Evolutionary conservation across 257 asterid genomes (phyloP), one percentile per base, ranked within the genome.

Genomic region (Euphrasia confusa): DNA sequence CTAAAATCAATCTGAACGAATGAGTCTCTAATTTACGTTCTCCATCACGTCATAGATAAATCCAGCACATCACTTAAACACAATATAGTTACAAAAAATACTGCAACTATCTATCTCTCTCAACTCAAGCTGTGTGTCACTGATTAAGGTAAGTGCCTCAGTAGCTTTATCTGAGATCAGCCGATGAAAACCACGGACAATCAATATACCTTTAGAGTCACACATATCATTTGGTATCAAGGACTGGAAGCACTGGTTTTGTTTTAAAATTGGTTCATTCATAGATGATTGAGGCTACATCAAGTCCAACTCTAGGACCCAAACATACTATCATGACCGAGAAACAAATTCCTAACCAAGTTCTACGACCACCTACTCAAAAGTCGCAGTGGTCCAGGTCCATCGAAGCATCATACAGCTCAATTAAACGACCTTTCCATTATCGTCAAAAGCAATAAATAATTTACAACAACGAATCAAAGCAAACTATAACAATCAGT

Each of bases 341-440:
- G 2, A 13, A 48, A 48, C 21, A 48, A 13, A 48, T 48, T 48
- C 15, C 50, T 44, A 10, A 11, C n/a, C n/a, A 13, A 61, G 55
- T 42, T 27, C 32, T 55, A 54, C 13, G 33, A 12, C 18, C 64
- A 66, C 47, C 49, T 54, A 54, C 44, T 58, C 50, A 68, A 59
- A 60, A 58, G 9, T 15, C 54, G 37, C 42, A 61, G 49, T 17
- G 49, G 21, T 67, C n/a, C 24, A n/a, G 49, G 21, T 67, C n/a
- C 24, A n/a, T 5, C 0, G 48, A 62, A 66, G 57, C 64, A 56
- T 24, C 66, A 48, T 12, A 67, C 17, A 35, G 2, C 52, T 49
- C 44, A 49, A 44, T 27, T 27, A 5, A 49, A 44, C 7, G 57
- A 56, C 32, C 18, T 52, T 52, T 52, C 15, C 37, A 17, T 39